Percentiles rank a stretch among this genome's conserved stretches.
phyloP scores from a whole-genome alignment of 1,284 basidiomycete genomes.

The Heterobasidion annosum region DNA sequence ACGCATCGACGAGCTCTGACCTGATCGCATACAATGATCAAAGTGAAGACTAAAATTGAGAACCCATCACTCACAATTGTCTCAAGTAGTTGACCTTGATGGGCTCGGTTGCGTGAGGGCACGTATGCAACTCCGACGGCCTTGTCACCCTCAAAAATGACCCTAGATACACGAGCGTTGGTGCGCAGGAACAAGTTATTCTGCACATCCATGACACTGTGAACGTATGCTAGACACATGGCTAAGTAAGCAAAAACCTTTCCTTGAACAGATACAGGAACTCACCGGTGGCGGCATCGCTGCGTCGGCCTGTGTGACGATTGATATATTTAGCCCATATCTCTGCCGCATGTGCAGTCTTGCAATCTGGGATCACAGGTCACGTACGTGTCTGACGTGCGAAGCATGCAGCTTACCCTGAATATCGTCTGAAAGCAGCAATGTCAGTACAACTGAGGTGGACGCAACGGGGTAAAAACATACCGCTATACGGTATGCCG shows the following conservation, averaged over 20 bases:
- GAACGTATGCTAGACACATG: constrained; percentile 43
- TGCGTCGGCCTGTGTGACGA: constrained; percentile 60
- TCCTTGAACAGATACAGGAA: not conserved
- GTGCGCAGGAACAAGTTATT: constrained; percentile 52
- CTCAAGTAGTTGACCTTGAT: constrained; percentile 44
- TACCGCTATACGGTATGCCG: constrained; percentile 60
- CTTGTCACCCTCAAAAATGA: constrained; percentile 64
- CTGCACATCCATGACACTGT: constrained; percentile 63
- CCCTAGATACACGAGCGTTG: constrained; percentile 58
- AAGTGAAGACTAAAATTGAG: not conserved
- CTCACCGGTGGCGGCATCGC: constrained; percentile 60
- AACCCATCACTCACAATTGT: constrained; percentile 34
- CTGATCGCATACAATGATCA: constrained; percentile 3
- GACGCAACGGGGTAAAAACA: constrained; percentile 11
- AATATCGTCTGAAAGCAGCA: constrained; percentile 42
- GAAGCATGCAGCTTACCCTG: constrained; percentile 29
- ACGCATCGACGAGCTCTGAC: constrained; percentile 54
- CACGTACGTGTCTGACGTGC: not conserved
- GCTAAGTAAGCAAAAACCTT: no score
- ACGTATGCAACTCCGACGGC: constrained; percentile 67
- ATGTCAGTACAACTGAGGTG: not conserved
- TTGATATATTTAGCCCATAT: constrained; percentile 76
- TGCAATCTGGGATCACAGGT: constrained; percentile 30
- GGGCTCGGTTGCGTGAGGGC: constrained; percentile 48
- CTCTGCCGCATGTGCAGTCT: constrained; percentile 55